These are phyloP conservation scores for Aegilops speltoides DNA, from an alignment of 176 grass and related monocot genomes.

Conservation along the genomic window DNA sequence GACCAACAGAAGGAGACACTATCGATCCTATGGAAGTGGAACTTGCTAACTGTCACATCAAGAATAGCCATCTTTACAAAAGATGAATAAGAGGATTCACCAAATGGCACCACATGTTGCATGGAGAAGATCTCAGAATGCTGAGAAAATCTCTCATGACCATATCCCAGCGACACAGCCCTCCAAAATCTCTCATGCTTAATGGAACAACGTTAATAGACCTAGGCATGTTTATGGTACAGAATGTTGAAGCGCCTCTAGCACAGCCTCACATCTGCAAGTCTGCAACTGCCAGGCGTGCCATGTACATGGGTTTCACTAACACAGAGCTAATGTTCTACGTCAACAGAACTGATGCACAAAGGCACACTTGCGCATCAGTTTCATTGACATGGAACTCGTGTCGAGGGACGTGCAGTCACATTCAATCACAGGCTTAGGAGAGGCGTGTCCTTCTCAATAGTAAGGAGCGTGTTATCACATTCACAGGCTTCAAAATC, in stretches of 20 bases:
- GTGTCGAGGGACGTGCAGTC: background rate
- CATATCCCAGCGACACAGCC: background rate
- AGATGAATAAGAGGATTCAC: background rate
- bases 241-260: background rate
- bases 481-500: constrained; percentile 5
- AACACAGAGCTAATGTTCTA: background rate
- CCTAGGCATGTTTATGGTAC: background rate
- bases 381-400: background rate
- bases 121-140: background rate
- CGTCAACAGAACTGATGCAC: background rate
- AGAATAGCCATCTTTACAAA: background rate
- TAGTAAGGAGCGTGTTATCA: background rate
- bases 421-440: background rate
- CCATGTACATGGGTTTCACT: background rate
- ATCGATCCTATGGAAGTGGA: constrained; percentile 1
- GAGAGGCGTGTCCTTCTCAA: background rate
- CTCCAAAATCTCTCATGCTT: background rate
- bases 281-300: background rate
- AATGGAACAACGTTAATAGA: background rate
- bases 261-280: background rate
- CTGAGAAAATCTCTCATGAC: background rate
- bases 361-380: background rate
- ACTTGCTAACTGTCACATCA: background rate
- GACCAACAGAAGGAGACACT: background rate
- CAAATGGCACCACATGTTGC: background rate